Percentiles rank a stretch among this genome's conserved stretches.
Conservation (phyloP, 1,284 basidiomycete genomes). For the Leccinum griseonigrum region DNA sequence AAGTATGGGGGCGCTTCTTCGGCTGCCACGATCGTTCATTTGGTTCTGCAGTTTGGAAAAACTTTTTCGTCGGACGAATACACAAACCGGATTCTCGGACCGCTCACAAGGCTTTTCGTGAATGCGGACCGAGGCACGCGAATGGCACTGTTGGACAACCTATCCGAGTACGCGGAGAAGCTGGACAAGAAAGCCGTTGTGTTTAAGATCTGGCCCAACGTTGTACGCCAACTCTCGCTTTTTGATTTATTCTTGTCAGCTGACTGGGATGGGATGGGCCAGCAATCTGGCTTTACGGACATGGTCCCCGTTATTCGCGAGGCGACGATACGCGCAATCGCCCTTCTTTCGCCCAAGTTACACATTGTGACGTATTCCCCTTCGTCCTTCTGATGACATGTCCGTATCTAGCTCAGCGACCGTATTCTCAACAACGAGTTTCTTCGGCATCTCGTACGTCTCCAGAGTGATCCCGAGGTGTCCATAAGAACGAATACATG, state of each 20-base stretch:
- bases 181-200: slow-evolving; percentile 83
- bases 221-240: slow-evolving; percentile 53
- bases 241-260: not conserved
- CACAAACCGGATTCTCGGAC: slow-evolving; percentile 63
- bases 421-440: slow-evolving; percentile 97
- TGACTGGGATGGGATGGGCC: slow-evolving; percentile 3
- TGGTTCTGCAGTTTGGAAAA: slow-evolving; percentile 79
- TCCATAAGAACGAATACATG: slow-evolving; percentile 98
- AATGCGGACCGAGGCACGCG: slow-evolving; percentile 91
- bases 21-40: slow-evolving; percentile 75
- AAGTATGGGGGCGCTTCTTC: slow-evolving; percentile 78
- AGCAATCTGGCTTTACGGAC: slow-evolving; percentile 95
- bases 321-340: slow-evolving; percentile 89
- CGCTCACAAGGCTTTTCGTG: slow-evolving; percentile 80
- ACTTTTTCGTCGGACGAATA: slow-evolving; percentile 76
- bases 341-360: slow-evolving; percentile 83
- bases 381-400: not conserved
- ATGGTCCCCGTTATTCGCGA: slow-evolving; percentile 93
- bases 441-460: slow-evolving; percentile 87
- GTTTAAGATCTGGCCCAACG: slow-evolving; percentile 91
- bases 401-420: slow-evolving; percentile 66
- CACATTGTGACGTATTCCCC: not conserved
- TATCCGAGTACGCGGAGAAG: slow-evolving; percentile 84
- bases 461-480: slow-evolving; percentile 89
- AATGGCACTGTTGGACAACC: slow-evolving; percentile 88